Conservation (phyloP, 2,329 filamentous ascomycete genomes). For the Neocucurbitaria cava region DNA sequence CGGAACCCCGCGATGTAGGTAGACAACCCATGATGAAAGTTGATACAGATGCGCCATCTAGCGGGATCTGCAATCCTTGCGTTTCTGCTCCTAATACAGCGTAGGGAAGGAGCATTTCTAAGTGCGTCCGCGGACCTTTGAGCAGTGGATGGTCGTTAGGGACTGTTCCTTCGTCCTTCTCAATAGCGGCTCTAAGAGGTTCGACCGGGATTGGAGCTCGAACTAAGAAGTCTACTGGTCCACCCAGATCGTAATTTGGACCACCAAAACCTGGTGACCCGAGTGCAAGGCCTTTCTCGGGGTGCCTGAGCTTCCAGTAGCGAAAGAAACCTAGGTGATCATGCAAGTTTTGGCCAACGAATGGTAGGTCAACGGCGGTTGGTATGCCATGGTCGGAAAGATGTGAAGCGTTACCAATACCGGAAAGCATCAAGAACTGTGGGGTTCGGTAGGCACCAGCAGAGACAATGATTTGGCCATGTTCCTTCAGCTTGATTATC, state of each 20-base stretch:
- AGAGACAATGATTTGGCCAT: constrained; percentile 37
- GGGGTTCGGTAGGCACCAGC: constrained; percentile 40
- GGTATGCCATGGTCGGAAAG: constrained; percentile 53
- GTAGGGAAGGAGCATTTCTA: background rate
- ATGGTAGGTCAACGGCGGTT: constrained; percentile 54
- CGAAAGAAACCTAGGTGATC: constrained; percentile 57
- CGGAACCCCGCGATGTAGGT: constrained; percentile 53
- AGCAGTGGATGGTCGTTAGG: constrained; percentile 14
- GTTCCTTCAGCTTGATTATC: background rate
- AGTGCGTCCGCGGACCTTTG: constrained; percentile 5
- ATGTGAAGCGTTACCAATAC: constrained; percentile 47
- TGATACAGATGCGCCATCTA: constrained; percentile 28
- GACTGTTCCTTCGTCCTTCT: constrained; percentile 20
- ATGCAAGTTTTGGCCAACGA: constrained; percentile 68
- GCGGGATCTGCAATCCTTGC: constrained; percentile 20
- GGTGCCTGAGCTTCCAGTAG: constrained; percentile 35
- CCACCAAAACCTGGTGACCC: constrained; percentile 24
- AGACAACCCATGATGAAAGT: constrained; percentile 28
- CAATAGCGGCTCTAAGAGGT: constrained; percentile 18
- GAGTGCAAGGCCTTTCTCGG: constrained; percentile 28
- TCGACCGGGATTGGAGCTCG: constrained; percentile 13
- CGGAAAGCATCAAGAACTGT: constrained; percentile 39
- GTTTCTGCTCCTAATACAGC: constrained; percentile 10
- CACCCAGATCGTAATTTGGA: constrained; percentile 27
- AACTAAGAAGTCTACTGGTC: constrained; percentile 31